Conservation (phyloP, 2,329 filamentous ascomycete species). For the Thyridium curvatum region DNA sequence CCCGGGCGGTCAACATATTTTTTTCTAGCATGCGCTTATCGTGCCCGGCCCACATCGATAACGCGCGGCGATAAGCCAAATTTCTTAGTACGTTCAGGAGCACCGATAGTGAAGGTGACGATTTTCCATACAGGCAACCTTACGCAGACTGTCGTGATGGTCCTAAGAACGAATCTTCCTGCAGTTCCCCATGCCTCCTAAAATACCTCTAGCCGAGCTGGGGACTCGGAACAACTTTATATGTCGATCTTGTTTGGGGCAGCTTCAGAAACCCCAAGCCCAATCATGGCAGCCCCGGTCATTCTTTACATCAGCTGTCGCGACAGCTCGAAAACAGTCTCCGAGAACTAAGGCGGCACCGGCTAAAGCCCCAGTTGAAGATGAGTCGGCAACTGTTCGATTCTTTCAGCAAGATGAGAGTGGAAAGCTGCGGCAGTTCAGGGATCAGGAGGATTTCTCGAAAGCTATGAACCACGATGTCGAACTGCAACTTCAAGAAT, state of each 20-base stretch:
- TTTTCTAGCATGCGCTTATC: background rate
- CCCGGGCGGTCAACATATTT: constrained; percentile 6
- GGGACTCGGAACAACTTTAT: constrained; percentile 8
- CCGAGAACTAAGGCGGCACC: too few relatives aligned
- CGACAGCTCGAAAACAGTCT: too few relatives aligned
- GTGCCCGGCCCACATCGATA: background rate
- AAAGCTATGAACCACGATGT: constrained; percentile 26
- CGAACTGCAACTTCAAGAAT: constrained; percentile 25
- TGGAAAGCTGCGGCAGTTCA: constrained; percentile 29
- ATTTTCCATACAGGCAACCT: background rate
- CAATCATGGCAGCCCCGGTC: background rate
- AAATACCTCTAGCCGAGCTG: constrained; percentile 8
- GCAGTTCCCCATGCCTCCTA: constrained; percentile 5
- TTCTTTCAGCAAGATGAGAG: constrained; percentile 42
- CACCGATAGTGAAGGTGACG: too few relatives aligned
- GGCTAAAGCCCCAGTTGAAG: too few relatives aligned
- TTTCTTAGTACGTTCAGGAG: too few relatives aligned
- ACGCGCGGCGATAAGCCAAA: background rate
- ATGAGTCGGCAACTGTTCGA: constrained; percentile 21
- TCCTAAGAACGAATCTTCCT: background rate
- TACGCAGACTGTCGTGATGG: background rate
- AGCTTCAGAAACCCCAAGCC: constrained; percentile 6
- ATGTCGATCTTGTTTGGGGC: constrained; percentile 12
- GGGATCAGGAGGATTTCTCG: constrained; percentile 31
- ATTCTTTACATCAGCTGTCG: background rate